Evolutionary conservation across 78 protist genomes (phyloP).

Genomic region (Cavenderia fasciculata): DNA sequence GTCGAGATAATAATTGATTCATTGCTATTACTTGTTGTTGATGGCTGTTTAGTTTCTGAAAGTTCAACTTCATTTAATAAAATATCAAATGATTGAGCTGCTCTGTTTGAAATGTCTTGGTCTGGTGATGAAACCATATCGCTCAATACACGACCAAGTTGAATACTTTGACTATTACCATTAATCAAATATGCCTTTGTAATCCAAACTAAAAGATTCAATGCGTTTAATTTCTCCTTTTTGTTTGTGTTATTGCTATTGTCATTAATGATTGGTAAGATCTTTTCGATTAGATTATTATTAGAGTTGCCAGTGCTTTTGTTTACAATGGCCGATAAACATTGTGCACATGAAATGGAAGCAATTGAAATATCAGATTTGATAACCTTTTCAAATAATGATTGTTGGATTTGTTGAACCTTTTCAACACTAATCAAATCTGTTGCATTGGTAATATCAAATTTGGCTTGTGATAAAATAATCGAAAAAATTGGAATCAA

Average conservation of each 20-base stretch:
- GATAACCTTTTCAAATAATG: background rate
- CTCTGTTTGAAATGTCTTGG: slow-evolving; percentile 1
- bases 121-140: slow-evolving; percentile 1
- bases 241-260: too few species aligned
- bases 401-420: background rate
- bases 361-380: too few species aligned
- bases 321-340: slow-evolving; percentile 23
- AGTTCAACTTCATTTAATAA: slow-evolving; percentile 2
- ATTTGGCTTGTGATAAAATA: slow-evolving; percentile 35
- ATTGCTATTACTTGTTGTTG: too few species aligned
- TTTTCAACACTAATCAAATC: too few species aligned
- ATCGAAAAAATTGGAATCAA: slow-evolving; percentile 46
- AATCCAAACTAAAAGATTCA: slow-evolving; percentile 25
- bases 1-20: too few species aligned
- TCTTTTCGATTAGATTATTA: background rate
- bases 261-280: background rate
- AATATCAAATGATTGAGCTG: slow-evolving; percentile 35
- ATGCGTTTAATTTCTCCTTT: background rate
- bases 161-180: slow-evolving; percentile 25
- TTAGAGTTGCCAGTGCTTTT: slow-evolving; percentile 4
- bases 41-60: too few species aligned
- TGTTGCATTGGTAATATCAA: slow-evolving; percentile 26
- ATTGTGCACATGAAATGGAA: slow-evolving; percentile 22
- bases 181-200: slow-evolving; percentile 31
- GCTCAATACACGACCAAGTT: background rate